Base-by-base conservation (phyloP, 768 basidiomycete genomes). In the Termitomyces sp. region DNA sequence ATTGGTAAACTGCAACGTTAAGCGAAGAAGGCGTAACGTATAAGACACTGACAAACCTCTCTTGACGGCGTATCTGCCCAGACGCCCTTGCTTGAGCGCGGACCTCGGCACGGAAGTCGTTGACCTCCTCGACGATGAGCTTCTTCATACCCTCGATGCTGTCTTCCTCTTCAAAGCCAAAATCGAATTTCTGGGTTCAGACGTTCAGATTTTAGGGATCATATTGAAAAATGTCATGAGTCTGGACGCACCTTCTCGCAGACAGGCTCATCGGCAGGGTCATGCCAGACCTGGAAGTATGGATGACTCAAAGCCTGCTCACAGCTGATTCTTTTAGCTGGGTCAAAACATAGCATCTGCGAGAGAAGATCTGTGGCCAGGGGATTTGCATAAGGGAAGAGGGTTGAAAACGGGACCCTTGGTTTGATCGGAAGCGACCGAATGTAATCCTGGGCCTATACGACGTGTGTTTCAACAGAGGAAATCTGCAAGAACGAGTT, bases 401-500 rank as follows among this genome's bases (percentile, higher is more conserved):
- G 78, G 30, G 88, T 89, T 26, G 87, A 81, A 74, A 98, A 98
- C 0, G 90, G 87, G 22, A 98, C 90, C 26, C 93, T 84, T 26
- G 96, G 93, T 72, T 94, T 94, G 77, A 96, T 98, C 22, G 97
- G 97, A 28, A 99, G 79, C 24, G 94, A 97, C 50, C 97, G 90
- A 64, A 99, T 99, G 68, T 99, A 99, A 65, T 97, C 93, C 76
- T 96, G 94, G 0, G 93, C 93, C 92, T 94, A 65, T 9, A 63
- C 17, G 28, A 45, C 41, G 47, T 49, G 53, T 24, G 45, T 37
- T 51, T 46, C 41, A 52, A 42, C 55, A 52, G 26, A 35, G 14
- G 28, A 12, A n/a, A 32, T 43, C 5, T 15, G 32, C 34, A n/a
- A 22, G 30, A 45, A 32, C 28, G 21, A 26, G 42, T 24, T 35